These are phyloP conservation scores for Chrysoporthe cubensis DNA, from an alignment of 2,329 filamentous ascomycete species.

Conservation along the genomic window DNA sequence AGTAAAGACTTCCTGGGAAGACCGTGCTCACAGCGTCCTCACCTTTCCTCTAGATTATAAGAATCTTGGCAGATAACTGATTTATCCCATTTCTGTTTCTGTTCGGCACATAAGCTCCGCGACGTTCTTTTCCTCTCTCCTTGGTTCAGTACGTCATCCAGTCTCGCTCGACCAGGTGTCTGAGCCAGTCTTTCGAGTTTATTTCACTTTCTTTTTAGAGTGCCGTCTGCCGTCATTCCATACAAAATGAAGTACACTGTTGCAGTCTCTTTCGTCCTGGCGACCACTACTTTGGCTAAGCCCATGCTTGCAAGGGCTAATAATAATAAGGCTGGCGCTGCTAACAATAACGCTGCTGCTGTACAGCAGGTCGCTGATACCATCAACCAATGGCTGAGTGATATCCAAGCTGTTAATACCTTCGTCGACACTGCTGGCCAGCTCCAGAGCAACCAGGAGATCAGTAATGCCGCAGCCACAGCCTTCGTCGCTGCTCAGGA, in stretches of 20 bases:
- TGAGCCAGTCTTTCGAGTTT: neutral
- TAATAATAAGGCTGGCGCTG: too few species aligned
- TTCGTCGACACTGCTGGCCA: conserved; percentile 21
- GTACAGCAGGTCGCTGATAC: conserved; percentile 9
- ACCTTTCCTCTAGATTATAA: neutral
- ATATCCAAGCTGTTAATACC: conserved; percentile 17
- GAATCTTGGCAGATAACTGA: neutral
- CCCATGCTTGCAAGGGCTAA: conserved; percentile 8
- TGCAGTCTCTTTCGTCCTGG: conserved; percentile 13
- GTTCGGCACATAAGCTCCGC: neutral
- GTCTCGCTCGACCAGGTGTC: neutral
- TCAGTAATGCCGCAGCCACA: conserved; percentile 17
- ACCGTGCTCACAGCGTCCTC: neutral
- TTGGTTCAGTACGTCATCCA: neutral
- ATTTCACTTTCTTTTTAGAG: neutral
- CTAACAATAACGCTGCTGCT: neutral
- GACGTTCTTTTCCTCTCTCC: neutral
- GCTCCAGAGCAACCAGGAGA: conserved; percentile 12
- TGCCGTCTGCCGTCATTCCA: neutral
- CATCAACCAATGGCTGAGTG: conserved; percentile 19
- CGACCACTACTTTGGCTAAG: conserved; percentile 7
- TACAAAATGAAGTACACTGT: conserved; percentile 17
- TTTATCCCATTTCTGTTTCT: neutral
- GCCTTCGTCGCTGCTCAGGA: conserved; percentile 22
- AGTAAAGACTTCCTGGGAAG: too few species aligned